Conservation (phyloP, 495 filamentous ascomycete species). For the Talaromyces proteolyticus region DNA sequence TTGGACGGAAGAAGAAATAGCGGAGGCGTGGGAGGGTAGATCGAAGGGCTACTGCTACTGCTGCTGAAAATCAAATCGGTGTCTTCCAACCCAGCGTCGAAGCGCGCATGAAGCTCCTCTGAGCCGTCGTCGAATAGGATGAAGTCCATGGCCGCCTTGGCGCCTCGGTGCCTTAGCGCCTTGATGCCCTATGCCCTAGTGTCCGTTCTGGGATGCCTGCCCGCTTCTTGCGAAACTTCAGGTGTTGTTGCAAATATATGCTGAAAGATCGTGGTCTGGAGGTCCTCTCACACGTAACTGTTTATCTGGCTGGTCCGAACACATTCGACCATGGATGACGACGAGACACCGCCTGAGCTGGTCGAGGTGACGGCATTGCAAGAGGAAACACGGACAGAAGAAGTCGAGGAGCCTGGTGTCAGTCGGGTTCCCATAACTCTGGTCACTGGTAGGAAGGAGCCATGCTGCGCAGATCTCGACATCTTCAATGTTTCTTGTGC, state of each 20-base stretch:
- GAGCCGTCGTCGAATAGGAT: constrained; percentile 6
- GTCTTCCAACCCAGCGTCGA: neutral
- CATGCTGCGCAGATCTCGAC: no score
- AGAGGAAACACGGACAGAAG: constrained; percentile 13
- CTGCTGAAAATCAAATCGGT: neutral
- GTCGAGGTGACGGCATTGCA: constrained; percentile 46
- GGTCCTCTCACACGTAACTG: no score
- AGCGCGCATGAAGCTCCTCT: neutral
- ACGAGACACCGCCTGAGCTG: constrained; percentile 69
- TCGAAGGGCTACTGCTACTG: constrained; percentile 2
- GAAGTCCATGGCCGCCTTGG: constrained; percentile 10
- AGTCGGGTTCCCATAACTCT: constrained; percentile 86
- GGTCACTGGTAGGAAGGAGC: constrained; percentile 64
- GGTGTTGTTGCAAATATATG: constrained; percentile 4
- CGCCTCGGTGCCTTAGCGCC: constrained; percentile 18
- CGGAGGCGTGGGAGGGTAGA: constrained; percentile 15
- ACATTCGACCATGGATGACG: constrained; percentile 44
- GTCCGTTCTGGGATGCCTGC: constrained; percentile 16
- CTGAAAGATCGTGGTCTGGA: no score
- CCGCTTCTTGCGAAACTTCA: neutral
- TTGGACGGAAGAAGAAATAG: constrained; percentile 17
- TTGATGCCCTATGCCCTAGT: constrained; percentile 35
- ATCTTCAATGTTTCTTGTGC: no score
- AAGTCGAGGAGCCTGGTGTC: constrained; percentile 38
- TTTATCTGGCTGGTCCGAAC: neutral